These are phyloP conservation scores for Dissophora globulifera DNA, from an alignment of 192 early-diverging fungal species.

Conservation along the genomic window DNA sequence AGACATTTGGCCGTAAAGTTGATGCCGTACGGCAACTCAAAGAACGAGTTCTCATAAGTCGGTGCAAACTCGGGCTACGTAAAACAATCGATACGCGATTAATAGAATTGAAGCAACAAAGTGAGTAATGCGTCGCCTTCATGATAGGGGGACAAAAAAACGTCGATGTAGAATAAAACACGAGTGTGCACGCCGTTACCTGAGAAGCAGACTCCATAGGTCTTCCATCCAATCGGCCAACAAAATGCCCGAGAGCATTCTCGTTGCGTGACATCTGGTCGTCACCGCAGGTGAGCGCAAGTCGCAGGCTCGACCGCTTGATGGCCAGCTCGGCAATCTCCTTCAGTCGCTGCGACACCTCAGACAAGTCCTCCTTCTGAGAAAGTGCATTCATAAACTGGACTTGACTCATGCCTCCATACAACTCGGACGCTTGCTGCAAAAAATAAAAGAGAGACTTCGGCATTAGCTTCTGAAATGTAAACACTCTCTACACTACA, in stretches of 20 bases:
- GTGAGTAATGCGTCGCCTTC: too few species aligned
- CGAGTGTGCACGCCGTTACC: conserved; percentile 2
- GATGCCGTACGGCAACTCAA: conserved; percentile 85
- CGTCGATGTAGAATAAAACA: background rate
- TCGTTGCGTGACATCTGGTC: conserved; percentile 61
- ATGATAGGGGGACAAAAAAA: too few species aligned
- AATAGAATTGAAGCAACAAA: too few species aligned
- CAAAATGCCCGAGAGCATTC: conserved; percentile 52
- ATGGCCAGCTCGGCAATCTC: conserved; percentile 60
- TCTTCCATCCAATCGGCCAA: conserved; percentile 47
- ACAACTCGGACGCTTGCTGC: conserved; percentile 53
- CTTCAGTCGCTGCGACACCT: conserved; percentile 71
- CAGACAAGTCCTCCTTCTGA: conserved; percentile 68
- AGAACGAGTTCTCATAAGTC: conserved; percentile 72
- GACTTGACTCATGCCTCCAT: conserved; percentile 78
- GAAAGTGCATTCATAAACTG: conserved; percentile 83
- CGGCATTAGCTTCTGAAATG: too few species aligned
- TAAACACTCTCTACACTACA: too few species aligned
- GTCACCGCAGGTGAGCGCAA: conserved; percentile 64
- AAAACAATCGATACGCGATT: background rate
- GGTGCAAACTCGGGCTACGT: conserved; percentile 59
- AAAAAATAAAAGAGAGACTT: too few species aligned
- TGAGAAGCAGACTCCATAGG: conserved; percentile 3
- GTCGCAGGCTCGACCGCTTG: conserved; percentile 58
- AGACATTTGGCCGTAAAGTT: conserved; percentile 84